Evolutionary conservation across 768 basidiomycete genomes (phyloP).

Genomic region (Lactifluus rugatus): DNA sequence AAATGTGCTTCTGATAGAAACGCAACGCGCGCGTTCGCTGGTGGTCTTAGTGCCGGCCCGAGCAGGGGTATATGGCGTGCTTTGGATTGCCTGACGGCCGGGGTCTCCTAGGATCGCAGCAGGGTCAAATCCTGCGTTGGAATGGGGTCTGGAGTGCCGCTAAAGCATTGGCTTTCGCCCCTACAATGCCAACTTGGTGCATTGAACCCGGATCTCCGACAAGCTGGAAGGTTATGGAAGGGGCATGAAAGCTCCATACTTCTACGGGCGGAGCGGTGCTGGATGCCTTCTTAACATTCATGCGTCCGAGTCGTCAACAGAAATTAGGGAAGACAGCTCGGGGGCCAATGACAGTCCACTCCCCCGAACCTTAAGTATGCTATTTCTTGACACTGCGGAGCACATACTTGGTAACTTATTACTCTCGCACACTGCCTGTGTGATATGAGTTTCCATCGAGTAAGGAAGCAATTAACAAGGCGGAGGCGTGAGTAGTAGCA

Average conservation of each 20-base stretch:
- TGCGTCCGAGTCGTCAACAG: conserved; percentile 4
- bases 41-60: conserved; percentile 1
- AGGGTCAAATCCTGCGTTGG: no score
- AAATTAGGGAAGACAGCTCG: background rate
- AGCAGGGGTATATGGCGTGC: background rate
- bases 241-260: background rate
- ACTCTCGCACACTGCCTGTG: background rate
- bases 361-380: background rate
- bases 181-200: background rate
- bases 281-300: conserved; percentile 13
- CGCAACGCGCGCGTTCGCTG: background rate
- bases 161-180: background rate
- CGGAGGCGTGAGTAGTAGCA: background rate
- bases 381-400: background rate
- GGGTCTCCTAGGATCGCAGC: no score
- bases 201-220: background rate
- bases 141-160: no score
- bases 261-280: background rate
- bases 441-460: background rate
- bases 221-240: background rate
- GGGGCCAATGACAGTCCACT: background rate
- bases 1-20: background rate
- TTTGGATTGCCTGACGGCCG: background rate
- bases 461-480: background rate
- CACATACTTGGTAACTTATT: background rate